Evolutionary conservation across 169 alveolate genomes (phyloP), one percentile per base, ranked within the genome.

Genomic region (Eimeria praecox): DNA sequence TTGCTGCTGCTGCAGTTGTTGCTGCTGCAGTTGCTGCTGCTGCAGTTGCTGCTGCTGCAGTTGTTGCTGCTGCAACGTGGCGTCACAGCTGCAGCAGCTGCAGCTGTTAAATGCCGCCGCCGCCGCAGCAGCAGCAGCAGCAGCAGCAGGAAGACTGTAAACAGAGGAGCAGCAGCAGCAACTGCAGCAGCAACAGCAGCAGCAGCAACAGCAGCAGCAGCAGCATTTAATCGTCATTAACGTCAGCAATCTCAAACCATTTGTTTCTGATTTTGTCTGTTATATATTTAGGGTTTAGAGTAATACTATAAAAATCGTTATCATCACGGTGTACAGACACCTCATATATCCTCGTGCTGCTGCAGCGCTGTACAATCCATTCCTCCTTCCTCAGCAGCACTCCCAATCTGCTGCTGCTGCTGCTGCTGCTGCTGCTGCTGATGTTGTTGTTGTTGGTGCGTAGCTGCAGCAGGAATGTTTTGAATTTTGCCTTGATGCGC

Each of bases 321-420:
- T 66, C 77, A 30, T 66, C 77, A 20, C 77, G 77, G 77, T 66
- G 77, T 66, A 88, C 85, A 4, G 38, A 12, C 40, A 88, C 62
- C 24, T 46, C 56, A 52, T 88, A 88, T 9, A 40, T 66, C 6
- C 94, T 16, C 16, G 40, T 30, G 38, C 82, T 52, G 27, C 86
- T 62, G 66, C 94, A 88, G 42, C 94, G 83, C 33, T 88, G 85
- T 5, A 88, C 94, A 12, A 16, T 18, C 94, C 94, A 88, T 27
- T 30, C n/a, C 44, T 88, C 94, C 42, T 42, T 73, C 10, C 94
- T 30, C 64, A 88, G 94, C 20, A 64, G 35, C 85, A 18, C 85
- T 46, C 66, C 88, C 35, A 33, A 42, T 5, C 56, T 49, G 56
- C 56, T 22, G 62, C 62, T 14, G 88, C 56, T 49, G 56, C 56